Evolutionary conservation across 495 filamentous ascomycete genomes (phyloP), one percentile per base, ranked within the genome.

Genomic region (Podospora conica): DNA sequence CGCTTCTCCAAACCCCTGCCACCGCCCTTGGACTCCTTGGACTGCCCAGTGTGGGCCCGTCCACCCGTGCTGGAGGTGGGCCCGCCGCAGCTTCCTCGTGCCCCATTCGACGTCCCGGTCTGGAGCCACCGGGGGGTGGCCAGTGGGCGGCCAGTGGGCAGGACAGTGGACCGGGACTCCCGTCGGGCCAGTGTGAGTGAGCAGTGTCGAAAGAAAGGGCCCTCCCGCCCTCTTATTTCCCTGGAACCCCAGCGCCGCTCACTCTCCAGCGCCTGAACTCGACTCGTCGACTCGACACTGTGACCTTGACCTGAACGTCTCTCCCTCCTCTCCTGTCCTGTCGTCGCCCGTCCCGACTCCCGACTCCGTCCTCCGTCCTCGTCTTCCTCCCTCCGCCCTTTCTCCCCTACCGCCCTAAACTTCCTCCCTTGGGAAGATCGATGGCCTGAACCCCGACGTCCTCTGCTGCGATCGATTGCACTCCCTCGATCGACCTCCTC

Each of bases 221-320:
- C 60, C 61, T 62, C 63, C 63, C 67, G 61, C 62, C 70, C 67
- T 71, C 65, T 69, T 65, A 71, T 67, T 71, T 69, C 33, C 66
- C 66, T 66, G 59, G 66, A 66, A 68, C 33, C 63, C 60, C 60
- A 68, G 69, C 55, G 61, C 68, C 53, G 62, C 53, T 21, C n/a
- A 48, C 40, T 18, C 69, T 67, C 55, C 55, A 66, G 59, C 66
- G 63, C 53, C 63, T 64, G 55, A 55, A 58, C 63, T 58, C 57
- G 54, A 64, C 63, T 58, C 48, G 21, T 40, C 55, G 60, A 66
- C 28, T 18, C 54, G 53, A 33, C 61, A 28, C 54, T 64, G 29
- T 31, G 29, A 31, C 29, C 25, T 27, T 27, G 25, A 27, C 25
- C 29, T 28, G 53, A 27, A 24, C 58, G 23, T 48, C 40, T 54